Evolutionary conservation across 139 green algal species (phyloP).

Genomic region (Astrephomene gubernaculifera): DNA sequence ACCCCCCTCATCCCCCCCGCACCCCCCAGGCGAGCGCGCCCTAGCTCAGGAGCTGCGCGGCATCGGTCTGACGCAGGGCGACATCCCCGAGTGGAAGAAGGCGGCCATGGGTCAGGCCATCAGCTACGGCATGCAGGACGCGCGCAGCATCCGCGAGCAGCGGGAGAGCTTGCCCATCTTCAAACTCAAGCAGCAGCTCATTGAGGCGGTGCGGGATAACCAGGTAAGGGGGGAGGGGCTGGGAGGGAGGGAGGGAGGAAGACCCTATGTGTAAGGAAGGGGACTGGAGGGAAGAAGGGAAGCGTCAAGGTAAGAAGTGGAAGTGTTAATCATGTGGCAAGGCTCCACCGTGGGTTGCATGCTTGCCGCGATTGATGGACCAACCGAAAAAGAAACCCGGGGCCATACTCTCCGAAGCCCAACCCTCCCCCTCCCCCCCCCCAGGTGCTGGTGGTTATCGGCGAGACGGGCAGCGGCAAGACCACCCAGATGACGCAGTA

Average conservation of each 20-base stretch:
- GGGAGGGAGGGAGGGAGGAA: neutral
- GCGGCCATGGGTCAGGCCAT: slow-evolving; percentile 90
- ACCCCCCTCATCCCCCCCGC: no score
- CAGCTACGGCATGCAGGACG: slow-evolving; percentile 83
- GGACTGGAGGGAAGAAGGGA: no score
- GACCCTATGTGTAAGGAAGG: no score
- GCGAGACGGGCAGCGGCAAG: slow-evolving; percentile 97
- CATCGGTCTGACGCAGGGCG: slow-evolving; percentile 70
- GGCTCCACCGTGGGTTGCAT: no score
- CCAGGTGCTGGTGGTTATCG: slow-evolving; percentile 95
- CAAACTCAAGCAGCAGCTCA: slow-evolving; percentile 89
- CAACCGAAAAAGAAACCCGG: no score
- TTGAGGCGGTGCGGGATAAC: slow-evolving; percentile 93
- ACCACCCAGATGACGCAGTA: slow-evolving; percentile 99
- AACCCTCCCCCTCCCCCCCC: neutral
- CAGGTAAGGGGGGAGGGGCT: slow-evolving; percentile 61
- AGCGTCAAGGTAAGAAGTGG: no score
- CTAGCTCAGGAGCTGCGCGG: slow-evolving; percentile 89
- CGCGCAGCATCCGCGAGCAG: slow-evolving; percentile 94
- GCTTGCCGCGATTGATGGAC: no score
- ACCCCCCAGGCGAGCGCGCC: slow-evolving; percentile 66
- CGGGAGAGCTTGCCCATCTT: slow-evolving; percentile 96
- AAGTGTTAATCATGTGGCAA: no score
- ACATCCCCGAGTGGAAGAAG: slow-evolving; percentile 92
- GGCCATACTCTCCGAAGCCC: no score